Evolutionary conservation across 306 rosid genomes (phyloP).

Genomic region (Cicer chorassanicum): DNA sequence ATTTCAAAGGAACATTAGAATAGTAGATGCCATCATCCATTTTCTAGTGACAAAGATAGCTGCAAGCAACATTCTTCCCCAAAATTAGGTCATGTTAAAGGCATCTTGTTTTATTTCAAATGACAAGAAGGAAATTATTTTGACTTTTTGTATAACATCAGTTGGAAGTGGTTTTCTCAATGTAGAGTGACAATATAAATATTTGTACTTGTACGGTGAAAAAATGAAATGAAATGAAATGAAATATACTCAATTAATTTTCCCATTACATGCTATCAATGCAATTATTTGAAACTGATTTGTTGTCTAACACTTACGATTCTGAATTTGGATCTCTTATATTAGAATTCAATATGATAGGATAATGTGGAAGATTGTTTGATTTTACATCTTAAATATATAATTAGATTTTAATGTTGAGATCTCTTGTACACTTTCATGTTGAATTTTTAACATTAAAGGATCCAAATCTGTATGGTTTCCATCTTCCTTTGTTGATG

Average conservation of each 20-base stretch:
- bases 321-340: too few species aligned
- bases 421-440: too few species aligned
- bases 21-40: conserved; percentile 24
- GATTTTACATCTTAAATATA: too few species aligned
- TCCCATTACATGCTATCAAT: not conserved
- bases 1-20: conserved; percentile 25
- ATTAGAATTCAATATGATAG: too few species aligned
- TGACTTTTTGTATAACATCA: conserved; percentile 2
- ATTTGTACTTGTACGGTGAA: conserved; percentile 16
- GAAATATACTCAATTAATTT: conserved; percentile 19
- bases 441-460: too few species aligned
- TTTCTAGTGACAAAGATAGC: conserved; percentile 13
- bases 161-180: not conserved
- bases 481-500: too few species aligned
- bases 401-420: too few species aligned
- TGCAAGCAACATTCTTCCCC: conserved; percentile 28
- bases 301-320: too few species aligned
- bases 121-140: not conserved
- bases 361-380: too few species aligned
- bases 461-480: too few species aligned
- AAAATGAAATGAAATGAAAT: not conserved
- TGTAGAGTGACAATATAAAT: conserved; percentile 19
- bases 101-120: not conserved
- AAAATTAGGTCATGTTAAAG: not conserved
- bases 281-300: too few species aligned